Conservation (phyloP, 2,329 filamentous ascomycete genomes). For the Chrysoporthe deuterocubensis region DNA sequence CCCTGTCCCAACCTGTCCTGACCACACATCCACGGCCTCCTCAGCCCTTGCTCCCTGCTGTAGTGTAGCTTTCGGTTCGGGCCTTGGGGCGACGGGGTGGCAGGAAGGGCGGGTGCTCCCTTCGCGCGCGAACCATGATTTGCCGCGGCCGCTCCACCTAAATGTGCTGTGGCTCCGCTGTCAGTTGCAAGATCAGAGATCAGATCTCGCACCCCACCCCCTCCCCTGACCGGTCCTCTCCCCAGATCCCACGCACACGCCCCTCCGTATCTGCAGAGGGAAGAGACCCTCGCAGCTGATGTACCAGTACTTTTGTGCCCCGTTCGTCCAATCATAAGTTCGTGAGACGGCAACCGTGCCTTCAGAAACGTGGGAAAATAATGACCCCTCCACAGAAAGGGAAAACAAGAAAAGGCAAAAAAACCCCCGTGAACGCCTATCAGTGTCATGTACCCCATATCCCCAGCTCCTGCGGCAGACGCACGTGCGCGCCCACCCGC, state of each 20-base stretch:
- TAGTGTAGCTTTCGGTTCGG: constrained; percentile 27
- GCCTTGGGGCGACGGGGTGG: constrained; percentile 18
- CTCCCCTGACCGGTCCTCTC: constrained; percentile 14
- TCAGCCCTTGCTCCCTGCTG: constrained; percentile 17
- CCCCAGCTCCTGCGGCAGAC: constrained; percentile 17
- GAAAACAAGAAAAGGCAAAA: constrained; percentile 25
- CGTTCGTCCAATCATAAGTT: constrained; percentile 57
- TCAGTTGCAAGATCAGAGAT: constrained; percentile 18
- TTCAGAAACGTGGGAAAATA: constrained; percentile 45
- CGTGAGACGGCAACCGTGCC: constrained; percentile 47
- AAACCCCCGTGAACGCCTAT: constrained; percentile 1
- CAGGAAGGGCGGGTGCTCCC: constrained; percentile 22
- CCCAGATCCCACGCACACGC: constrained; percentile 27
- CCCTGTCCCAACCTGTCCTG: constrained; percentile 19
- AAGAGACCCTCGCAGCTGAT: constrained; percentile 22
- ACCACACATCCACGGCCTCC: constrained; percentile 7
- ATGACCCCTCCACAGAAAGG: background rate
- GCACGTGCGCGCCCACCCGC: constrained; percentile 13
- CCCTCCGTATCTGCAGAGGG: constrained; percentile 34
- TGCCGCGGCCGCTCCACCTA: constrained; percentile 19
- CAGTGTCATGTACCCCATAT: constrained; percentile 1
- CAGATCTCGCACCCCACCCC: constrained; percentile 16
- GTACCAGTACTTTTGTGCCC: constrained; percentile 51
- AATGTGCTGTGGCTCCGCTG: background rate
- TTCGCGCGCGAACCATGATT: constrained; percentile 26